Evolutionary conservation across 305 asterid genomes (phyloP), one percentile per base, ranked within the genome.

Genomic region (Ruellia speciosa): DNA sequence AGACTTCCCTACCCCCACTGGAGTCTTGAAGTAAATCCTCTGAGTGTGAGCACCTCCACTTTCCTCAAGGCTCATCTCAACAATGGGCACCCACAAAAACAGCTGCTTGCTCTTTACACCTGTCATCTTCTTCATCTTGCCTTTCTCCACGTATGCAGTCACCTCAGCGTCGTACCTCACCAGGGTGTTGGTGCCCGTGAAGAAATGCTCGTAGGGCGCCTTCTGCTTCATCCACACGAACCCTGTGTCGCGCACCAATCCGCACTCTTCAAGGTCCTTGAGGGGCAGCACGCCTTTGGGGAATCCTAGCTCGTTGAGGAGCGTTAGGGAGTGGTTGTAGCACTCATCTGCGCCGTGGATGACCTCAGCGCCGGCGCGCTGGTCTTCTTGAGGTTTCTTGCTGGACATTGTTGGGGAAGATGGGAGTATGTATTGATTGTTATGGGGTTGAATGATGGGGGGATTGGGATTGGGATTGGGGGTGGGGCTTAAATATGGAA

Each of bases 181-280:
- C 6, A 73, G 77, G 4, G 88, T 75, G 7, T 82, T 84, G 4
- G 88, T 70, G 47, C 70, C 76, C 0, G 14, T 45, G 40, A 86
- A 92, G 72, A 77, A 84, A 43, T 92, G 99, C 71, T 88, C 84
- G 49, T 77, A 92, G 0, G 87, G 78, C 7, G 86, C 83, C 79
- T 81, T 88, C 13, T 82, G 94, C 58, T 76, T 92, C 98, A 92
- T 92, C 98, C 96, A 88, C 9, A 88, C 83, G 52, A 66, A 88
- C 6, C 96, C 95, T 7, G 98, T 88, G 31, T 75, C 88, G 0
- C 68, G 81, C 13, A 84, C 95, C n/a, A 78, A 35, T n/a, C 99
- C 95, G 17, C 96, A 92, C 64, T 88, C 99, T 54, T 75, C 90
- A 9, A 92, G 90, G 71, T 88, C 83, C 66, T 88, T 77, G 14